phyloP scores from a whole-genome alignment of 2,329 filamentous ascomycete genomes.

The Colletotrichum sp. region DNA sequence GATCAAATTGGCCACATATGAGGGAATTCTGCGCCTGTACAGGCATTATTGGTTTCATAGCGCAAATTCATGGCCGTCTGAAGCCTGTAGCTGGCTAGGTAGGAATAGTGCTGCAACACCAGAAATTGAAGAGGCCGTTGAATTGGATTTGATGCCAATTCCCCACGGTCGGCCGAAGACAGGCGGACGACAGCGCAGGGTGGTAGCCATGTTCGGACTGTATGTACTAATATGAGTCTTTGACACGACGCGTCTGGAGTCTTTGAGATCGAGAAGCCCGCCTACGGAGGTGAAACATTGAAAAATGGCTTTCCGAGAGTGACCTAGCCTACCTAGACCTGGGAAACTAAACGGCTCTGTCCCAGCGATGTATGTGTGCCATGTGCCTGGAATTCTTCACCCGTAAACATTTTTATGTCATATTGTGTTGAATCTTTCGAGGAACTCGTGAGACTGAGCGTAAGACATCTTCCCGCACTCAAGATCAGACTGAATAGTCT shows the following conservation, averaged over 20 bases:
- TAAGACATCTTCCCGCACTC: background rate
- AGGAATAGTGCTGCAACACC: no score
- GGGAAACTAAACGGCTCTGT: background rate
- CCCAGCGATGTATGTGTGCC: background rate
- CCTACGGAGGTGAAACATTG: background rate
- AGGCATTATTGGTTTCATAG: no score
- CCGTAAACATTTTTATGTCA: background rate
- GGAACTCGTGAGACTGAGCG: background rate
- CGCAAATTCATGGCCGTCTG: no score
- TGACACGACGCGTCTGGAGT: background rate
- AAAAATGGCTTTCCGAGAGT: background rate
- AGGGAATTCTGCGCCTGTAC: no score
- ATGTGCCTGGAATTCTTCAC: background rate
- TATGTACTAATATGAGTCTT: background rate
- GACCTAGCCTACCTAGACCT: background rate
- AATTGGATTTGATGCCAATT: no score
- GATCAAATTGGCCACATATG: no score
- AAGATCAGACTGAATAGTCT: background rate
- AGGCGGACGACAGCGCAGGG: no score
- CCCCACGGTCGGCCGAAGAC: no score
- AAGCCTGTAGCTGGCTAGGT: no score
- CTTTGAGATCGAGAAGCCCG: no score
- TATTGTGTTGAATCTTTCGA: background rate
- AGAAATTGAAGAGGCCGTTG: no score
- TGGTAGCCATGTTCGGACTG: background rate